phyloP scores from a whole-genome alignment of 805 yeast species.

The Candida silvatica region DNA sequence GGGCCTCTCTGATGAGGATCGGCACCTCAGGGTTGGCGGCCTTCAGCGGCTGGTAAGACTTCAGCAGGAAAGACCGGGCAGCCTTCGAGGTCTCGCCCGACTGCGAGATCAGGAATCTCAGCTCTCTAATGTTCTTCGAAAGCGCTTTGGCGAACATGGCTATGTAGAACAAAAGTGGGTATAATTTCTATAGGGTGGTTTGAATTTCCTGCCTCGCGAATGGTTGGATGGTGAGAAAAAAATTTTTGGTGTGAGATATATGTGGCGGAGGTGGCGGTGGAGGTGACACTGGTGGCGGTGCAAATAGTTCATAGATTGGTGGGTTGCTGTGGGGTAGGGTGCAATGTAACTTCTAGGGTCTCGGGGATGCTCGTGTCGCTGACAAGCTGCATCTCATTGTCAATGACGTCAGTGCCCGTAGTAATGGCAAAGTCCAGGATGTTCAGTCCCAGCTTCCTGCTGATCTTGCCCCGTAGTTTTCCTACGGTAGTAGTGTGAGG shows the following conservation, averaged over 20 bases:
- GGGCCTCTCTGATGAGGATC: slow-evolving; percentile 70
- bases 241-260: too few species aligned
- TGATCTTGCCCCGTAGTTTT: slow-evolving; percentile 26
- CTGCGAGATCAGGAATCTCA: slow-evolving; percentile 76
- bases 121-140: slow-evolving; percentile 60
- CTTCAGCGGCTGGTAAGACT: slow-evolving; percentile 57
- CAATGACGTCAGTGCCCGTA: too few species aligned
- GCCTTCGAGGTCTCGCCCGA: slow-evolving; percentile 58
- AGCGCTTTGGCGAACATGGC: slow-evolving; percentile 16
- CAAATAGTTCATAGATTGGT: too few species aligned
- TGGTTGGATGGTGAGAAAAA: too few species aligned
- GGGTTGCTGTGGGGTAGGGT: too few species aligned
- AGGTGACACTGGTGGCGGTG: too few species aligned
- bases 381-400: too few species aligned
- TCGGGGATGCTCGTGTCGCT: too few species aligned
- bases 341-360: too few species aligned
- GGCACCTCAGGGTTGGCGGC: slow-evolving; percentile 61
- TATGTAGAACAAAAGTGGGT: neutral
- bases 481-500: slow-evolving; percentile 27
- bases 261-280: too few species aligned
- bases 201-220: too few species aligned
- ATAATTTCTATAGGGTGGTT: too few species aligned
- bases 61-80: slow-evolving; percentile 39
- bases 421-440: slow-evolving; percentile 12
- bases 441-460: slow-evolving; percentile 13